Evolutionary conservation across 2,329 filamentous ascomycete genomes (phyloP).

Genomic region (Aspergillus tamarii): DNA sequence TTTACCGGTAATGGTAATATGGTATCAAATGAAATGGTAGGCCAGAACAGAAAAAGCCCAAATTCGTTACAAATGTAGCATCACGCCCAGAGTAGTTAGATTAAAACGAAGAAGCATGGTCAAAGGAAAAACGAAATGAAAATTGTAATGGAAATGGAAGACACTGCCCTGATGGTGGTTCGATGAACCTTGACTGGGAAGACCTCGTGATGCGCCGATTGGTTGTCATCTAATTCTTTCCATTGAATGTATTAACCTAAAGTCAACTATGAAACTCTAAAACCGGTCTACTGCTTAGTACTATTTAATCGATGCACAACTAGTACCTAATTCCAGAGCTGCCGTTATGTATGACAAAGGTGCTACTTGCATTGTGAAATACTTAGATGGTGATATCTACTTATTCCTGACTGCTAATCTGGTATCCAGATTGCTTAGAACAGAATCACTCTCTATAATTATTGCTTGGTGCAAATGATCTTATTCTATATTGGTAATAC

Average conservation of each 20-base stretch:
- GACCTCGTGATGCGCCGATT: constrained; percentile 25
- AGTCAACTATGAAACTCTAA: neutral
- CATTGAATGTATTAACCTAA: neutral
- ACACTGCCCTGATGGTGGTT: no score
- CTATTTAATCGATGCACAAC: no score
- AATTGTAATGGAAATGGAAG: no score
- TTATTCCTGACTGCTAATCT: neutral
- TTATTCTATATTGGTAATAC: neutral
- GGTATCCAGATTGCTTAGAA: neutral
- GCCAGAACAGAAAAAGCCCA: neutral
- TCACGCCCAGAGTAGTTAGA: neutral
- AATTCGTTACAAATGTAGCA: neutral
- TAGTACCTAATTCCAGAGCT: no score
- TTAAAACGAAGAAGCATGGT: no score
- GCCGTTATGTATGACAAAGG: neutral
- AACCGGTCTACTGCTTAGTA: neutral
- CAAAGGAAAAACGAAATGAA: no score
- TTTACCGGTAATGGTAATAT: neutral
- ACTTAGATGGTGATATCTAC: neutral
- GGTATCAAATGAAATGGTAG: neutral
- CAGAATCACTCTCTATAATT: neutral
- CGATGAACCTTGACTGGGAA: no score
- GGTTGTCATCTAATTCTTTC: constrained; percentile 14
- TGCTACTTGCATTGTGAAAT: neutral
- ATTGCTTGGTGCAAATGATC: neutral